Evolutionary conservation across 2,329 filamentous ascomycete genomes (phyloP).

Genomic region (Cercospora sp.): DNA sequence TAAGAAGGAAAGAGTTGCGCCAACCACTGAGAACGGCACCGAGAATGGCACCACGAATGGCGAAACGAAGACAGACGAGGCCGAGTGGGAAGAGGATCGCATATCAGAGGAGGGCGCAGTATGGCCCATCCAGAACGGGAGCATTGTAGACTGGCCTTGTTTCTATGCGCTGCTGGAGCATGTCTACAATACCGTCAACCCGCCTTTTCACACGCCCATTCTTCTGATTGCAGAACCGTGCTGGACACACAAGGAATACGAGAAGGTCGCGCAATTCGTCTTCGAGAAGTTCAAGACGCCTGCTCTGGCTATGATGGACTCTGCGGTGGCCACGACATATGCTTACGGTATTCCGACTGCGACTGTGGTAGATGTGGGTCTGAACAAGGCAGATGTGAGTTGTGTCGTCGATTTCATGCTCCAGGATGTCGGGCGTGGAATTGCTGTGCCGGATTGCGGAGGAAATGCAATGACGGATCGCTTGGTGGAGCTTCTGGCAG

Average conservation of each 20-base stretch:
- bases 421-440: slow-evolving; percentile 65
- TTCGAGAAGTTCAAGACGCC: slow-evolving; percentile 98
- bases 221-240: slow-evolving; percentile 85
- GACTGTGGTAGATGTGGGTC: slow-evolving; percentile 88
- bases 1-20: slow-evolving; percentile 40
- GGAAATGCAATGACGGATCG: slow-evolving; percentile 82
- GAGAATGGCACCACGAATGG: slow-evolving; percentile 30
- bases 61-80: slow-evolving; percentile 56
- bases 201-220: slow-evolving; percentile 91
- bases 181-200: slow-evolving; percentile 84
- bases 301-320: slow-evolving; percentile 85
- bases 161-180: slow-evolving; percentile 93
- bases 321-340: slow-evolving; percentile 75
- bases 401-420: slow-evolving; percentile 82
- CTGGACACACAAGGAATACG: slow-evolving; percentile 86
- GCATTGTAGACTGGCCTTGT: slow-evolving; percentile 85
- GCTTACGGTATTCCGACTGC: slow-evolving; percentile 81
- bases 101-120: slow-evolving; percentile 86
- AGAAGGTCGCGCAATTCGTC: slow-evolving; percentile 86
- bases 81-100: slow-evolving; percentile 82
- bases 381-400: slow-evolving; percentile 88
- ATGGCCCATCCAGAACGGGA: slow-evolving; percentile 79
- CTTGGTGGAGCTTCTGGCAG: slow-evolving; percentile 64
- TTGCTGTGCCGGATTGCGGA: slow-evolving; percentile 68
- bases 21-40: slow-evolving; percentile 9